These are phyloP conservation scores for Diversispora eburnea DNA, from an alignment of 192 early-diverging fungal genomes.

Conservation along the genomic window DNA sequence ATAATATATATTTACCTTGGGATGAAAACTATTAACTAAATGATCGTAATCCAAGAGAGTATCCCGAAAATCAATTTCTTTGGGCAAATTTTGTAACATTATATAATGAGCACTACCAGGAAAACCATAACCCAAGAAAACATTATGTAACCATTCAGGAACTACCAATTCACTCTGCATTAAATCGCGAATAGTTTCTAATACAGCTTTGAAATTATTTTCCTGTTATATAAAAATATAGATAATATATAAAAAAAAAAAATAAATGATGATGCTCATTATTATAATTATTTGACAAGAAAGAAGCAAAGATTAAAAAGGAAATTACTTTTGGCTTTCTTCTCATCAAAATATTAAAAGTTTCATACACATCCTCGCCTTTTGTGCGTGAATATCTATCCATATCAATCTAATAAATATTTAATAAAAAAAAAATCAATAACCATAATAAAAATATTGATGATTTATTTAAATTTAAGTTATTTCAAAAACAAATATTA, in stretches of 20 bases:
- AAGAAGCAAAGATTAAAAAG: neutral
- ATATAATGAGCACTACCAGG: slow-evolving; percentile 72
- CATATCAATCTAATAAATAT: slow-evolving; percentile 47
- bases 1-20: slow-evolving; percentile 37
- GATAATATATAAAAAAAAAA: too few species aligned
- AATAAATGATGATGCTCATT: neutral
- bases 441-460: neutral
- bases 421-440: neutral
- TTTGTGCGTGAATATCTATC: slow-evolving; percentile 41
- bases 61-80: slow-evolving; percentile 77
- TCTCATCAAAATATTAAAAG: slow-evolving; percentile 89
- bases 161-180: slow-evolving; percentile 80
- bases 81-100: slow-evolving; percentile 49
- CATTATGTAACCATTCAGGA: slow-evolving; percentile 87
- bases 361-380: slow-evolving; percentile 66
- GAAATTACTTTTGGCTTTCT: slow-evolving; percentile 53
- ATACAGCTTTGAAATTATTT: slow-evolving; percentile 90
- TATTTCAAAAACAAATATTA: slow-evolving; percentile 2
- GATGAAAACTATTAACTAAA: slow-evolving; percentile 62
- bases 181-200: slow-evolving; percentile 87
- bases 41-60: slow-evolving; percentile 86
- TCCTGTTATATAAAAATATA: slow-evolving; percentile 46
- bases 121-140: slow-evolving; percentile 95
- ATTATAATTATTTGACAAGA: neutral
- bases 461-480: neutral